These are phyloP conservation scores for Ustilago nuda DNA, from an alignment of 1,284 basidiomycete species.

Conservation along the genomic window DNA sequence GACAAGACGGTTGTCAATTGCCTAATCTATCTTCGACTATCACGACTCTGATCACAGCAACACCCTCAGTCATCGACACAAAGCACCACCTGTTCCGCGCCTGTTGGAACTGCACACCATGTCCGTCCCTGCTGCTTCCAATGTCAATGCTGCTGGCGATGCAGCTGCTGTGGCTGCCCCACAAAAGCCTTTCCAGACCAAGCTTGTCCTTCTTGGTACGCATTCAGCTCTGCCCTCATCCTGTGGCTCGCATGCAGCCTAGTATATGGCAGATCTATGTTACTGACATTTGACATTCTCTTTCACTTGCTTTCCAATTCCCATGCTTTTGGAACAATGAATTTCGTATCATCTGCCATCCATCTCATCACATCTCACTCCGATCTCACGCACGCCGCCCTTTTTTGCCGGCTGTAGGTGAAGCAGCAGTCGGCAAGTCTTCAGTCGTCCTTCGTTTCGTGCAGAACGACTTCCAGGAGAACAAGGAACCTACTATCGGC, in stretches of 20 bases:
- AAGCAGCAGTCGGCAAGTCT: conserved; percentile 99
- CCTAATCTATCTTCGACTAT: background rate
- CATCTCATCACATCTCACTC: background rate
- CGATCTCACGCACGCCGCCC: background rate
- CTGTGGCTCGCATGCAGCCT: background rate
- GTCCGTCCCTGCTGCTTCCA: conserved; percentile 30
- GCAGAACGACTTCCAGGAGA: conserved; percentile 91
- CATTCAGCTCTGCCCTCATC: background rate
- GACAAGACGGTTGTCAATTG: background rate
- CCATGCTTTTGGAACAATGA: background rate
- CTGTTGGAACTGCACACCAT: conserved; percentile 5
- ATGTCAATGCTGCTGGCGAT: conserved; percentile 19
- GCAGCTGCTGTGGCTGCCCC: conserved; percentile 37
- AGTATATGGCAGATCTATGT: background rate
- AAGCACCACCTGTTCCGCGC: background rate
- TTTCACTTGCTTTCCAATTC: background rate
- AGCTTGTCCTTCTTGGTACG: conserved; percentile 66
- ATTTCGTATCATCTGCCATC: background rate
- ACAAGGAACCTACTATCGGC: conserved; percentile 98
- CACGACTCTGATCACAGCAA: background rate
- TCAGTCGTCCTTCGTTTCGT: conserved; percentile 98
- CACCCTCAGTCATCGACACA: background rate
- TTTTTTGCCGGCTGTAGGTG: conserved; percentile 74
- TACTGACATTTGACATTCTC: background rate
- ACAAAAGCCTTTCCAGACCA: conserved; percentile 68